phyloP scores from a whole-genome alignment of 2,329 filamentous ascomycete species.

The Cercospora sojina region DNA sequence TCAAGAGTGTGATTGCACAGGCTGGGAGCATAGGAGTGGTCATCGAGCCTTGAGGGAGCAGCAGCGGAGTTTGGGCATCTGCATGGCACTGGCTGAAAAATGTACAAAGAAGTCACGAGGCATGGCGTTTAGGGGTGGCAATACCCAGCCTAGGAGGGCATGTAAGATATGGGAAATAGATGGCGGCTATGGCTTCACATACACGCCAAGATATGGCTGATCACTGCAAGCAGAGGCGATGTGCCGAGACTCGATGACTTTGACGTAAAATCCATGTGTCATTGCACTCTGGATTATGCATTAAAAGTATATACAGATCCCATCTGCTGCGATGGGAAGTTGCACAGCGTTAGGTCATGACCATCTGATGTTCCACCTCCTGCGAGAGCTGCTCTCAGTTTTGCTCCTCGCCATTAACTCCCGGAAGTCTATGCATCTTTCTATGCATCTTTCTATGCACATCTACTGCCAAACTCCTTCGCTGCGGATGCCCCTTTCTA shows the following conservation, averaged over 20 bases:
- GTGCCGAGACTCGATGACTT: neutral
- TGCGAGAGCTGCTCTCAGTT: neutral
- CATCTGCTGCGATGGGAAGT: slow-evolving; percentile 19
- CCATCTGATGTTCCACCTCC: slow-evolving; percentile 10
- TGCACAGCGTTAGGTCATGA: slow-evolving; percentile 25
- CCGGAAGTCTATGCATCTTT: slow-evolving; percentile 21
- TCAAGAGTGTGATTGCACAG: slow-evolving; percentile 66
- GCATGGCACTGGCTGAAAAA: neutral
- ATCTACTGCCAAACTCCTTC: slow-evolving; percentile 12
- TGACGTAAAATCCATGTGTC: neutral
- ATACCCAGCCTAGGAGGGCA: slow-evolving; percentile 8
- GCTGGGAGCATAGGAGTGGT: slow-evolving; percentile 52
- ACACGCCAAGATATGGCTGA: neutral
- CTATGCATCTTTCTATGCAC: slow-evolving; percentile 22
- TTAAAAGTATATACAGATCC: slow-evolving; percentile 28
- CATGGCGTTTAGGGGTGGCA: slow-evolving; percentile 11
- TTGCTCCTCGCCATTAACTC: slow-evolving; percentile 6
- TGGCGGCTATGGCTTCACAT: neutral
- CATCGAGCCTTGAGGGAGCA: slow-evolving; percentile 45
- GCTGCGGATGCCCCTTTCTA: slow-evolving; percentile 16
- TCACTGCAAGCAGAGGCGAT: neutral
- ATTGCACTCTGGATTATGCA: slow-evolving; percentile 22
- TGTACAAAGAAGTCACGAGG: neutral
- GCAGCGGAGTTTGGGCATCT: neutral
- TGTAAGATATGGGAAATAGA: neutral